Percentiles rank a stretch among this genome's conserved stretches.
These are phyloP conservation scores for Dimocarpus longan DNA, from an alignment of 345 rosid genomes.

Conservation along the genomic window DNA sequence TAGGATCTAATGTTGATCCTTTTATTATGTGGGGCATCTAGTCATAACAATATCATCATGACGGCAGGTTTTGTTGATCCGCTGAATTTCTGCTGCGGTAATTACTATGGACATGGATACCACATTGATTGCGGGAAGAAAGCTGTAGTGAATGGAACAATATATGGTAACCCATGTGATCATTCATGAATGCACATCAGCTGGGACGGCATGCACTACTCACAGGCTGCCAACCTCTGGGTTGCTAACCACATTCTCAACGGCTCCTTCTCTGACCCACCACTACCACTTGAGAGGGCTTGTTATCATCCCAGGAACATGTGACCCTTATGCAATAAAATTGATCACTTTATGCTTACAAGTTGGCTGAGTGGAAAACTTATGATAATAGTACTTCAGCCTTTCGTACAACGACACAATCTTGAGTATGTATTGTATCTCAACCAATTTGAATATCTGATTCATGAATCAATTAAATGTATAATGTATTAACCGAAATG, in stretches of 20 bases:
- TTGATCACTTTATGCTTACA: not conserved
- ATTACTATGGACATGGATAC: constrained; percentile 55
- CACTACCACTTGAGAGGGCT: constrained; percentile 32
- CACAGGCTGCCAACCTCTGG: constrained; percentile 60
- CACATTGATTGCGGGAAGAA: constrained; percentile 69
- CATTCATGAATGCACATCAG: constrained; percentile 57
- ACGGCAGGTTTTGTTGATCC: constrained; percentile 70
- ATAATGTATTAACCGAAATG: too few relatives aligned
- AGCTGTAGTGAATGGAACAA: constrained; percentile 61
- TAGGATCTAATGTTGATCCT: not conserved
- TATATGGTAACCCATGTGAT: constrained; percentile 60
- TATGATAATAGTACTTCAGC: not conserved
- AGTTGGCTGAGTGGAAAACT: not conserved
- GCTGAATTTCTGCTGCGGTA: constrained; percentile 66
- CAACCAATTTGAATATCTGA: not conserved
- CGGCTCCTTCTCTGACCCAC: constrained; percentile 53
- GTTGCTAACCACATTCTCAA: constrained; percentile 47
- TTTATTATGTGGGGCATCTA: not conserved
- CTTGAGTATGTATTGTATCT: not conserved
- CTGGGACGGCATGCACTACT: constrained; percentile 85
- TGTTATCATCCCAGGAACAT: constrained; percentile 18
- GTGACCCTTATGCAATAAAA: constrained; percentile 1
- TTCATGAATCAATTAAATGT: not conserved
- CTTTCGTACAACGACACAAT: not conserved
- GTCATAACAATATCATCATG: not conserved